phyloP scores from a whole-genome alignment of 345 rosid species.

The Acer negundo region DNA sequence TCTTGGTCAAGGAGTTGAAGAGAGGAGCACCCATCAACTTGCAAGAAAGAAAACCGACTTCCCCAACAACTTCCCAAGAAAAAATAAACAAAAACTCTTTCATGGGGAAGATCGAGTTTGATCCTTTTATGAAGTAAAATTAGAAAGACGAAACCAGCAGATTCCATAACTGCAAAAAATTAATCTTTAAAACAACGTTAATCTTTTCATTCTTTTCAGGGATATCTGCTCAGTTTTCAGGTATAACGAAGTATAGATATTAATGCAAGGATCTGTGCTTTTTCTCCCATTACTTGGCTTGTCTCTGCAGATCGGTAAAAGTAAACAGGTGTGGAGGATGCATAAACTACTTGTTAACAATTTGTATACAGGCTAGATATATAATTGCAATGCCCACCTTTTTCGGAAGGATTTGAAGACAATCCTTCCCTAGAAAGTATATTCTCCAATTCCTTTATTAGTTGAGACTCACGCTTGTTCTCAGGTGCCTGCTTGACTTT shows the following conservation, averaged over 20 bases:
- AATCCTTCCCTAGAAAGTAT: slow-evolving; percentile 89
- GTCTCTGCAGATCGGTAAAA: not conserved
- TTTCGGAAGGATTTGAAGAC: slow-evolving; percentile 79
- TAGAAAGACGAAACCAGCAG: not conserved
- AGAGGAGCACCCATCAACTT: not conserved
- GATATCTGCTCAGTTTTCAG: not conserved
- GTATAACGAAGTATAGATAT: not conserved
- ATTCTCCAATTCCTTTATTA: slow-evolving; percentile 78
- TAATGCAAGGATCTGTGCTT: not conserved
- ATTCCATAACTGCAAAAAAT: not conserved
- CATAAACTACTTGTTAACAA: not conserved
- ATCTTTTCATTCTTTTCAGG: not conserved
- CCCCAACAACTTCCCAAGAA: not conserved
- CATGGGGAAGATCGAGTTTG: not conserved
- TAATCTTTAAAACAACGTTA: not conserved
- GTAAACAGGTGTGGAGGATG: not conserved
- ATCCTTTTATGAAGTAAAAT: not conserved
- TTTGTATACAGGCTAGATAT: slow-evolving; percentile 14
- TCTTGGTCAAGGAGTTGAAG: no score
- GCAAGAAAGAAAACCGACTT: not conserved
- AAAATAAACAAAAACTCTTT: not conserved
- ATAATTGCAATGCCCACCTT: slow-evolving; percentile 45
- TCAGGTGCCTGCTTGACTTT: slow-evolving; percentile 87
- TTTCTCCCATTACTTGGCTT: not conserved
- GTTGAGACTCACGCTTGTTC: slow-evolving; percentile 71